A percentile compares a stretch with the other conserved stretches of the same genome.
Evolutionary conservation across 345 rosid species (phyloP).

Genomic region (Populus deltoides): DNA sequence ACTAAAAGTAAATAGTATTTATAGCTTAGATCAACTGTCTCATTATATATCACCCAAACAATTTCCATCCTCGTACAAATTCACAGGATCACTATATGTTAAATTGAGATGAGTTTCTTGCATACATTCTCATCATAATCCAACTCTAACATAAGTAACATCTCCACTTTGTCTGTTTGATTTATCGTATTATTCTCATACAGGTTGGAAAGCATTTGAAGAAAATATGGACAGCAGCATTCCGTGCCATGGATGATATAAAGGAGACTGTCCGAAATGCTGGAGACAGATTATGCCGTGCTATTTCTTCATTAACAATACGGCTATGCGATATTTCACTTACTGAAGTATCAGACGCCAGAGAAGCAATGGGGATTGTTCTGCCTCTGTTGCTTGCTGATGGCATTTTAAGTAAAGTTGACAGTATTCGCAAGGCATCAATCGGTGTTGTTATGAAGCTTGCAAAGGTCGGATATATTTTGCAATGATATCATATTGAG

Average conservation of each 20-base stretch:
- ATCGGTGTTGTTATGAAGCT: conserved; percentile 96
- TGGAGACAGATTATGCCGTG: conserved; percentile 81
- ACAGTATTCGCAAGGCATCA: conserved; percentile 79
- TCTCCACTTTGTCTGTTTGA: not conserved
- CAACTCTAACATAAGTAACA: too few relatives aligned
- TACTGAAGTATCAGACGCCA: conserved; percentile 72
- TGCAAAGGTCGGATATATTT: conserved; percentile 59
- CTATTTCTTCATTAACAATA: conserved; percentile 72
- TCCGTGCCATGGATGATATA: conserved; percentile 99
- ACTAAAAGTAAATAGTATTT: too few relatives aligned
- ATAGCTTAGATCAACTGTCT: too few relatives aligned
- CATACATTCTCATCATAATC: too few relatives aligned
- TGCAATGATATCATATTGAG: not conserved
- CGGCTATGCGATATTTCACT: conserved; percentile 88
- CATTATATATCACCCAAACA: too few relatives aligned
- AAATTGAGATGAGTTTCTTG: too few relatives aligned
- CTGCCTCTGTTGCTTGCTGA: conserved; percentile 84
- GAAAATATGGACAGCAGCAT: conserved; percentile 73
- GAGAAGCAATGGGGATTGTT: conserved; percentile 70
- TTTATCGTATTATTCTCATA: conserved; percentile 16
- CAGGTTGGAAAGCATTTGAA: conserved; percentile 78
- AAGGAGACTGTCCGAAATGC: conserved; percentile 97
- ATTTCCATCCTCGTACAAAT: too few relatives aligned
- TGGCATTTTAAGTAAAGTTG: conserved; percentile 91
- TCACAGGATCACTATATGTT: too few relatives aligned